Conservation (phyloP, 345 rosid species). For the Syzygium aromaticum region DNA sequence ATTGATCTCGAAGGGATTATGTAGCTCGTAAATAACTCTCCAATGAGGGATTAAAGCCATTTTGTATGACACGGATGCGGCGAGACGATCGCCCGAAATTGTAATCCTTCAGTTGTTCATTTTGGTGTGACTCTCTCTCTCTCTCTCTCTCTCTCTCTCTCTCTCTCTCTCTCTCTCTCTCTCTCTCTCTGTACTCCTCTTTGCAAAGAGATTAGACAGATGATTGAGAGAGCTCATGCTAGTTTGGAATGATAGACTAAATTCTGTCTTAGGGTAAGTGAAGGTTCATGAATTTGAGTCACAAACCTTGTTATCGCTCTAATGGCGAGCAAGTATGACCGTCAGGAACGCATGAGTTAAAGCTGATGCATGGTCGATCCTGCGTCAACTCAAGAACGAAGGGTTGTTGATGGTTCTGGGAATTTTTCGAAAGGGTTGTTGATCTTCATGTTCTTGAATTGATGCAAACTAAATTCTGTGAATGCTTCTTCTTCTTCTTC, state of each 20-base stretch:
- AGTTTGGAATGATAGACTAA: not conserved
- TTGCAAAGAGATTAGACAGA: not conserved
- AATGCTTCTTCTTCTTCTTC: not conserved
- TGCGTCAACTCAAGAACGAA: not conserved
- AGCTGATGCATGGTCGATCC: not conserved
- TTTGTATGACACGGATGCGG: not conserved
- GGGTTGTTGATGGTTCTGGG: not conserved
- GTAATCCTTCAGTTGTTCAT: not conserved
- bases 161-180: no score
- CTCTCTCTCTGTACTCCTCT: not conserved
- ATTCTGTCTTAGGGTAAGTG: not conserved
- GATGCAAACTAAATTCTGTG: not conserved
- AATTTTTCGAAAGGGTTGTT: not conserved
- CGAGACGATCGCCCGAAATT: not conserved
- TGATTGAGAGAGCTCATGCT: not conserved
- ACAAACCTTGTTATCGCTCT: not conserved
- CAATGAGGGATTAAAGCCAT: not conserved
- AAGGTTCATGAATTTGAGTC: not conserved
- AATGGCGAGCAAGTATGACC: not conserved
- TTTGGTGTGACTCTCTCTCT: not conserved
- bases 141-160: no score
- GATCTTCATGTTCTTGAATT: not conserved
- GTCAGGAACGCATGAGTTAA: not conserved
- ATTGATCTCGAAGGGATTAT: not conserved
- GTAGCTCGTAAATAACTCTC: not conserved